These are phyloP conservation scores for Pyrus pyrifolia DNA, from an alignment of 306 rosid genomes.

Conservation along the genomic window DNA sequence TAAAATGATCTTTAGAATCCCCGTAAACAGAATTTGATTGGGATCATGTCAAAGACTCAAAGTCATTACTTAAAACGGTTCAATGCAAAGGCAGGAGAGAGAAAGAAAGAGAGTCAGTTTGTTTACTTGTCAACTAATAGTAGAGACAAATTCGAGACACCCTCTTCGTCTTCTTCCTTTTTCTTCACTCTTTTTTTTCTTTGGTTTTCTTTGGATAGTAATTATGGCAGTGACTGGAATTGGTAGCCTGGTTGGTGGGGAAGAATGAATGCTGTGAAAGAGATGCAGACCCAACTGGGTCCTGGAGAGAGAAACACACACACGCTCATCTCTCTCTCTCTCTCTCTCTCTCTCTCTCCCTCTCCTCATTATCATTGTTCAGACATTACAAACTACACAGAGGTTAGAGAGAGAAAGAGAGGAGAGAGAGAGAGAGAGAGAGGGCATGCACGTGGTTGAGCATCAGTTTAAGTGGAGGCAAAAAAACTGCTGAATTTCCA, in stretches of 20 bases:
- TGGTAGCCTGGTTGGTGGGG: slow-evolving; percentile 50
- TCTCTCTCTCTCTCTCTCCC: neutral
- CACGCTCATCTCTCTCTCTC: neutral
- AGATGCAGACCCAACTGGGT: slow-evolving; percentile 44
- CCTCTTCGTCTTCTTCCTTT: neutral
- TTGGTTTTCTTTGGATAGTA: slow-evolving; percentile 8
- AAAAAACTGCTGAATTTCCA: slow-evolving; percentile 36
- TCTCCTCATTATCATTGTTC: neutral
- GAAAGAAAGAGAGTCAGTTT: neutral
- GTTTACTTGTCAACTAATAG: slow-evolving; percentile 7
- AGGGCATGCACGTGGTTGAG: slow-evolving; percentile 12
- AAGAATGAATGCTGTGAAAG: slow-evolving; percentile 64
- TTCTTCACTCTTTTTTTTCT: neutral
- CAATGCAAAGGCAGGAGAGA: slow-evolving; percentile 16
- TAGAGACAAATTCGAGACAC: slow-evolving; percentile 29
- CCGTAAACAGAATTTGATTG: no score
- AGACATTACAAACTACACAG: neutral
- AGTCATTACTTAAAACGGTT: slow-evolving; percentile 41
- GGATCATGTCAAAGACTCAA: neutral
- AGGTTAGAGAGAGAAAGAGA: neutral
- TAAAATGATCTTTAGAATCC: no score
- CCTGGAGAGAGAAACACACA: neutral
- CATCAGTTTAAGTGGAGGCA: slow-evolving; percentile 45
- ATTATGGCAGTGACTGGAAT: slow-evolving; percentile 30
- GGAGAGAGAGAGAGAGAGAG: neutral